Percentiles rank a stretch among this genome's conserved stretches.
Evolutionary conservation across 306 rosid species (phyloP).

Genomic region (Trifolium fragiferum): DNA sequence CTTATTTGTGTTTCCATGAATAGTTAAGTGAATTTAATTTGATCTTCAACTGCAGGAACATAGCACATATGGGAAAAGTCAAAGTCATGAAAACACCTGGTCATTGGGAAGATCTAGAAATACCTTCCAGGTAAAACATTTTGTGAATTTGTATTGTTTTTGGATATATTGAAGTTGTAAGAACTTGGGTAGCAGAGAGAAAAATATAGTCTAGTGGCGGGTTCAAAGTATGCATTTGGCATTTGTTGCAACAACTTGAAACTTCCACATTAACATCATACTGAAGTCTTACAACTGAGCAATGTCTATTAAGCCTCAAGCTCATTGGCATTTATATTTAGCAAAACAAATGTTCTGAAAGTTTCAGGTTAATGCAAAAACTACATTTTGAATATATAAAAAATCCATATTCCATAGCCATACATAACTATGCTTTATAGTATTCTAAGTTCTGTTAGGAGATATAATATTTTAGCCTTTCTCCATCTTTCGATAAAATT

Average conservation of each 20-base stretch:
- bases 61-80: constrained; percentile 82
- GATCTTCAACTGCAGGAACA: constrained; percentile 61
- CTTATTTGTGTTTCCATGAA: background rate
- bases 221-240: too few species aligned
- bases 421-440: background rate
- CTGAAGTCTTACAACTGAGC: background rate
- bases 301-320: background rate
- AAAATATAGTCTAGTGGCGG: constrained; percentile 1
- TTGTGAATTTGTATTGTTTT: background rate
- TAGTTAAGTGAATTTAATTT: constrained; percentile 26
- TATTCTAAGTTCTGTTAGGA: constrained; percentile 1
- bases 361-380: constrained; percentile 12
- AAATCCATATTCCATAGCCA: constrained; percentile 21
- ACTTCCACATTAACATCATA: constrained; percentile 12
- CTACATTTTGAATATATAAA: constrained; percentile 2
- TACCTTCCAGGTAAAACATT: constrained; percentile 70
- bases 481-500: background rate
- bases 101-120: constrained; percentile 71
- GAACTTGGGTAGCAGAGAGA: background rate
- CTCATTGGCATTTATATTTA: constrained; percentile 17
- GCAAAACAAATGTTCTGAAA: constrained; percentile 10
- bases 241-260: too few species aligned
- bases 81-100: constrained; percentile 64
- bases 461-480: background rate
- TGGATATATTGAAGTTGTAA: background rate